Evolutionary conservation across 768 basidiomycete genomes (phyloP).

Genomic region (Mycena crocata): DNA sequence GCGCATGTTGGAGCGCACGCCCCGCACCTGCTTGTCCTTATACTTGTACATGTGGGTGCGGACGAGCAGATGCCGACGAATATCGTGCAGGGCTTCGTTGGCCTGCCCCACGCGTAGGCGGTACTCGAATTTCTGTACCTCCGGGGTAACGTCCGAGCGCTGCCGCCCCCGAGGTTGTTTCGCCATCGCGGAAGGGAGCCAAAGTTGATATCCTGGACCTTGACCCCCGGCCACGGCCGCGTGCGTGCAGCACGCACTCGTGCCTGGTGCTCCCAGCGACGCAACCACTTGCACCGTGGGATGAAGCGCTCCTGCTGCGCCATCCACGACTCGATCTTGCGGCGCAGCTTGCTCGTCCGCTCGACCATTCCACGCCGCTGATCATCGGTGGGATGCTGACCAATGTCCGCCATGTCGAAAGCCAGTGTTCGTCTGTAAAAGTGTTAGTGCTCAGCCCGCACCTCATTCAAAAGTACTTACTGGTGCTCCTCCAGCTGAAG

Average conservation of each 20-base stretch:
- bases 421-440: not conserved
- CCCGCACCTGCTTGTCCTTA: constrained; percentile 35
- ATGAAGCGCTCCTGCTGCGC: not conserved
- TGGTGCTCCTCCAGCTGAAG: not conserved
- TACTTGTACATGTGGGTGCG: constrained; percentile 34
- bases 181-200: constrained; percentile 40
- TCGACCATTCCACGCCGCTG: not conserved
- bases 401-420: not conserved
- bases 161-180: not conserved
- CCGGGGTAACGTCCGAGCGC: constrained; percentile 7
- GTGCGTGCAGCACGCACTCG: not conserved
- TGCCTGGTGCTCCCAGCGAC: not conserved
- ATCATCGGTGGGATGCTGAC: not conserved
- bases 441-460: too few relatives aligned
- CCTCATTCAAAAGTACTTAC: too few relatives aligned
- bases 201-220: constrained; percentile 20
- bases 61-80: constrained; percentile 36
- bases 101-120: constrained; percentile 37
- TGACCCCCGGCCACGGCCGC: not conserved
- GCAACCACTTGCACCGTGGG: not conserved
- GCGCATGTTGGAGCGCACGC: constrained; percentile 38
- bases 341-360: not conserved
- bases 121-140: constrained; percentile 34
- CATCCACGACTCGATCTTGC: not conserved
- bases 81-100: constrained; percentile 35